A percentile compares a stretch with the other conserved stretches of the same genome.
Conservation (phyloP, 2,329 filamentous ascomycete genomes). For the Aspergillus hiratsukae region DNA sequence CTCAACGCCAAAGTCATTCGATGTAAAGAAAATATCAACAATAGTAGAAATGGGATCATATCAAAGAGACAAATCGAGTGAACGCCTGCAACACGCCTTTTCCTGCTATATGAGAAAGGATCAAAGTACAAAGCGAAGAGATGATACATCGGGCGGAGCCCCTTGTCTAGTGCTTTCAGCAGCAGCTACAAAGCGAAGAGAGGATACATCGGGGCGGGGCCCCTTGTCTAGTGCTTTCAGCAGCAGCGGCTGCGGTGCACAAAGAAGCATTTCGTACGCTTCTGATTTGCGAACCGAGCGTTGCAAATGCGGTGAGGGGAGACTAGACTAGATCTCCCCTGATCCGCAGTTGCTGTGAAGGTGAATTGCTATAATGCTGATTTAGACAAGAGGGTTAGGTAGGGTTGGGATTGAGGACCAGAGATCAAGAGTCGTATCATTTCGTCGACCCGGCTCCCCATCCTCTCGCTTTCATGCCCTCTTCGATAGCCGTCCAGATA, state of each 20-base stretch:
- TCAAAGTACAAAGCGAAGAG: neutral
- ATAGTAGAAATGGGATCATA: neutral
- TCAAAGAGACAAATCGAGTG: neutral
- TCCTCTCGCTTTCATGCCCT: slow-evolving; percentile 77
- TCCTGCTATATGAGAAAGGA: neutral
- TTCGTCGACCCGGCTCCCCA: slow-evolving; percentile 49
- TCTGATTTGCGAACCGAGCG: neutral
- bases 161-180: too few relatives aligned
- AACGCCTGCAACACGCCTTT: neutral
- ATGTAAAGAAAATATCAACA: neutral
- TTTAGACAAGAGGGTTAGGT: neutral
- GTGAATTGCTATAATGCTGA: neutral
- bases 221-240: too few relatives aligned
- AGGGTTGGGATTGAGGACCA: neutral
- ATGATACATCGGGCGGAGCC: too few relatives aligned
- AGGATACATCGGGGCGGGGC: too few relatives aligned
- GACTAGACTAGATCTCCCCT: neutral
- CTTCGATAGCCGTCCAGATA: slow-evolving; percentile 87
- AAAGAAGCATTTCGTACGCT: neutral
- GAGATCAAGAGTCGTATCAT: slow-evolving; percentile 14
- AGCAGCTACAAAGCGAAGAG: too few relatives aligned
- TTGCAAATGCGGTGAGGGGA: neutral
- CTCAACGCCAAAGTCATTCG: neutral
- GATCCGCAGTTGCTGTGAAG: neutral
- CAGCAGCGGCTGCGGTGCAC: neutral